These are phyloP conservation scores for Prunus yedoensis DNA, from an alignment of 331 rosid genomes.

Conservation along the genomic window DNA sequence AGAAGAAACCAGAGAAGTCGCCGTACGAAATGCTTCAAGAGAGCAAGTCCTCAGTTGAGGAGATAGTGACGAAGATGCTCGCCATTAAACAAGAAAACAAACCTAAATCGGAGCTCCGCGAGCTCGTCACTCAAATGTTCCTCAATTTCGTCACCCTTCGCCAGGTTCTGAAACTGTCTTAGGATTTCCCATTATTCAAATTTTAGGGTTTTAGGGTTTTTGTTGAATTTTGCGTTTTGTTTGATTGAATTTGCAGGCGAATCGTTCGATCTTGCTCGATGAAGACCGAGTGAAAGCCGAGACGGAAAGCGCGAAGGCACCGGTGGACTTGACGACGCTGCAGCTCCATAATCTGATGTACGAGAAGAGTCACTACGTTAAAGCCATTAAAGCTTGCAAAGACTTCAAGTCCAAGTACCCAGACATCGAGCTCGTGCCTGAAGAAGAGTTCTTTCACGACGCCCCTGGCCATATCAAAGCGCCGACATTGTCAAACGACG, in stretches of 20 bases:
- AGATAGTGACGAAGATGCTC: slow-evolving; percentile 64
- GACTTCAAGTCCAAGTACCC: slow-evolving; percentile 91
- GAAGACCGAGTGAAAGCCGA: slow-evolving; percentile 82
- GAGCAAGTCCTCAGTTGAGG: slow-evolving; percentile 67
- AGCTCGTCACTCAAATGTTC: slow-evolving; percentile 85
- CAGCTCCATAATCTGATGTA: slow-evolving; percentile 95
- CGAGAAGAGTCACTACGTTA: slow-evolving; percentile 85
- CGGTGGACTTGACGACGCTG: slow-evolving; percentile 78
- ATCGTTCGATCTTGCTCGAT: slow-evolving; percentile 82
- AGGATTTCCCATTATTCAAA: slow-evolving; percentile 25
- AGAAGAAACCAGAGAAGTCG: slow-evolving; percentile 43
- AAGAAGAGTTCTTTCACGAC: slow-evolving; percentile 63
- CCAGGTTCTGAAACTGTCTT: slow-evolving; percentile 54
- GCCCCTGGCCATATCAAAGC: slow-evolving; percentile 66
- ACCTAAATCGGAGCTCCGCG: slow-evolving; percentile 63
- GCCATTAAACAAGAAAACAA: slow-evolving; percentile 59
- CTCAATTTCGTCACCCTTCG: slow-evolving; percentile 84
- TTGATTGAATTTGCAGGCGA: slow-evolving; percentile 49
- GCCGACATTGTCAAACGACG: slow-evolving; percentile 57
- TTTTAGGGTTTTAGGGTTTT: neutral
- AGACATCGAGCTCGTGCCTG: slow-evolving; percentile 78
- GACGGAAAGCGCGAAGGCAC: slow-evolving; percentile 84
- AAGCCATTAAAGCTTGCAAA: slow-evolving; percentile 92
- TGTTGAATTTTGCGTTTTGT: neutral
- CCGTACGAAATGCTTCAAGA: slow-evolving; percentile 54